Conservation (phyloP, 805 yeast genomes). For the Pichia cabralensis region DNA sequence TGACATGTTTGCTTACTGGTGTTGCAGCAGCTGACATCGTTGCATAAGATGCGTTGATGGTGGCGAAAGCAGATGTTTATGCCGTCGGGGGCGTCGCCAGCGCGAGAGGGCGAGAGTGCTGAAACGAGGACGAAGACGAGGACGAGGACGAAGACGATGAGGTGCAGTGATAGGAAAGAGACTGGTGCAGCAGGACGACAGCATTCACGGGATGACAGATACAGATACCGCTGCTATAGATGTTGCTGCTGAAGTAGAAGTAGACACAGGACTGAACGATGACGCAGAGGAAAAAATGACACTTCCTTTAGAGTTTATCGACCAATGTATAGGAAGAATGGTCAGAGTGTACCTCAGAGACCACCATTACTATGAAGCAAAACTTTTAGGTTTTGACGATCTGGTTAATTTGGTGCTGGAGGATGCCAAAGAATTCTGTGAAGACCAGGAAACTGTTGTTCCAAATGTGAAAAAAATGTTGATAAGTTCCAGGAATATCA, state of each 20-base stretch:
- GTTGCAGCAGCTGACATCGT: too few relatives aligned
- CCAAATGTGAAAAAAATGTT: conserved; percentile 57
- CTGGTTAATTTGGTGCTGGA: conserved; percentile 85
- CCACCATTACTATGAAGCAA: conserved; percentile 78
- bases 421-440: conserved; percentile 71
- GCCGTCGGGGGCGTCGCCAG: too few relatives aligned
- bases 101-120: too few relatives aligned
- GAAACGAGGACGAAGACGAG: too few relatives aligned
- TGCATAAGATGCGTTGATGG: too few relatives aligned
- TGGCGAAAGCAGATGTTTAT: too few relatives aligned
- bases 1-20: conserved; percentile 1
- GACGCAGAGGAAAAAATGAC: conserved; percentile 16
- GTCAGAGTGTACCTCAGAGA: conserved; percentile 62
- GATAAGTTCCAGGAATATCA: conserved; percentile 61
- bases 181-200: too few relatives aligned
- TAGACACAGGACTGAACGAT: too few relatives aligned
- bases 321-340: conserved; percentile 72
- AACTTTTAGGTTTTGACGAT: conserved; percentile 87
- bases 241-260: not conserved
- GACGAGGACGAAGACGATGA: too few relatives aligned
- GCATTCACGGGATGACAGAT: not conserved
- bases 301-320: conserved; percentile 79
- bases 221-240: not conserved
- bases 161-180: too few relatives aligned
- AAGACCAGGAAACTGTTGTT: too few relatives aligned